Conservation (phyloP, 495 filamentous ascomycete species). For the Daldinia grandis region DNA sequence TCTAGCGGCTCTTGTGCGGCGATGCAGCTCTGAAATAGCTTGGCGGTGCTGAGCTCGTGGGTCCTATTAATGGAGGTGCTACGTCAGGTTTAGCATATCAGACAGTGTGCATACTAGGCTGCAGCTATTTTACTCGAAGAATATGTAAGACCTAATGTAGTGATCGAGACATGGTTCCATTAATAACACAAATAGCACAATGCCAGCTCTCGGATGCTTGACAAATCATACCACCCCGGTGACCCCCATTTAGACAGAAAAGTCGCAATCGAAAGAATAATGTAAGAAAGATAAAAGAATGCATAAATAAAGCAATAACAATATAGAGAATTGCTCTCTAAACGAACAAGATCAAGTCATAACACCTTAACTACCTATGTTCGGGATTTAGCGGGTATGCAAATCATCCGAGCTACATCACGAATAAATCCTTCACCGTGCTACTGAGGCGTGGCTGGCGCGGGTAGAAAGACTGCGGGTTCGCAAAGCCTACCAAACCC, state of each 20-base stretch:
- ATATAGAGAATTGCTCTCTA: background rate
- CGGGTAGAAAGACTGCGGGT: background rate
- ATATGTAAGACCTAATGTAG: constrained; percentile 8
- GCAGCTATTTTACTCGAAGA: background rate
- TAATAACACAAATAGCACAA: constrained; percentile 7
- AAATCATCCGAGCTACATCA: background rate
- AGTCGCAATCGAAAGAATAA: background rate
- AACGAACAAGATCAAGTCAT: background rate
- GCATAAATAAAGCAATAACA: background rate
- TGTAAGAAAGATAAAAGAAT: background rate
- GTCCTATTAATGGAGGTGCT: constrained; percentile 9
- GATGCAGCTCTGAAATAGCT: constrained; percentile 16
- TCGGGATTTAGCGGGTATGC: background rate
- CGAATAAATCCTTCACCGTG: background rate
- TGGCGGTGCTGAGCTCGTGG: constrained; percentile 33
- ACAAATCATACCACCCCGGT: constrained; percentile 4
- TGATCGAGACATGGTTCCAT: constrained; percentile 8
- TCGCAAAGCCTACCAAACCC: background rate
- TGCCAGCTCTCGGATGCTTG: constrained; percentile 7
- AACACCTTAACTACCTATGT: background rate
- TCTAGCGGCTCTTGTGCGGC: constrained; percentile 15
- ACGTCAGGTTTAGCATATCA: constrained; percentile 11
- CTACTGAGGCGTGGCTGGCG: background rate
- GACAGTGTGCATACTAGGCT: background rate
- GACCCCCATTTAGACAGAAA: background rate